phyloP scores from a whole-genome alignment of 306 rosid species.

The Quercus agrifolia region DNA sequence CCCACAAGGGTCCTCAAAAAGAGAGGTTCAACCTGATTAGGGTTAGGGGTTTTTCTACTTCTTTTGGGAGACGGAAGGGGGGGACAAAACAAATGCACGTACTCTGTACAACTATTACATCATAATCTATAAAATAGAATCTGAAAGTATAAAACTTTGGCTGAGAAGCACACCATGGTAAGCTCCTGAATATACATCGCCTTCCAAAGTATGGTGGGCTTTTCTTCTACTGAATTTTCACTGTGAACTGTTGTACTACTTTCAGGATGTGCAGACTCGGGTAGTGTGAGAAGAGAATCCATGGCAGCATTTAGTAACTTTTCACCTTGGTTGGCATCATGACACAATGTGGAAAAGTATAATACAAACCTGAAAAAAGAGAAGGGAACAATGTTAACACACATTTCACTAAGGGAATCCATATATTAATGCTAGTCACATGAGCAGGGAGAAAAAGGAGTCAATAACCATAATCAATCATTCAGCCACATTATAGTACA shows the following conservation, averaged over 20 bases:
- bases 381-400: constrained; percentile 22
- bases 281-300: constrained; percentile 49
- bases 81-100: neutral
- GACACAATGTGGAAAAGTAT: constrained; percentile 72
- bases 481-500: neutral
- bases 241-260: constrained; percentile 39
- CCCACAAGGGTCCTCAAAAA: no score
- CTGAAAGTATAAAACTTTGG: neutral
- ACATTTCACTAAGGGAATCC: constrained; percentile 12
- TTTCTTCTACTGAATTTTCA: constrained; percentile 40
- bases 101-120: constrained; percentile 17
- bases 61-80: no score
- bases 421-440: neutral
- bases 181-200: constrained; percentile 71
- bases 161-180: constrained; percentile 47
- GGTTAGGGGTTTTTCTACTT: no score
- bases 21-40: no score
- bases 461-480: neutral
- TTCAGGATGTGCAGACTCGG: constrained; percentile 49
- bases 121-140: neutral
- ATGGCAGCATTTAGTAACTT: constrained; percentile 54
- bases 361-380: constrained; percentile 57
- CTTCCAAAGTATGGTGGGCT: constrained; percentile 72
- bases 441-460: neutral
- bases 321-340: constrained; percentile 66